Conservation (phyloP, 2,329 filamentous ascomycete species). For the Fonsecaea pedrosoi region DNA sequence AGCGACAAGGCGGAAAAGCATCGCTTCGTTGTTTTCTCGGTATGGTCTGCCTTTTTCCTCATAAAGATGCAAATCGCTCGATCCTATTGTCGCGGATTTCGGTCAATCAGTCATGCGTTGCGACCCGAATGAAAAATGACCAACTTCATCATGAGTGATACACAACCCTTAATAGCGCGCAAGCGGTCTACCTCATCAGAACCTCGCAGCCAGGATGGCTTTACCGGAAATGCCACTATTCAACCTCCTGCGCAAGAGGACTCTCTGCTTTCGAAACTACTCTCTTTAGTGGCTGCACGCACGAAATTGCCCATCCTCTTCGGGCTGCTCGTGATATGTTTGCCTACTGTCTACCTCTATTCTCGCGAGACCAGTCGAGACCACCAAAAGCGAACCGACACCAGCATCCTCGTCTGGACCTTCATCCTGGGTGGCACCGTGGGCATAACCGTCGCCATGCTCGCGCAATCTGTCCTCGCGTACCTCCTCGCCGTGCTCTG, state of each 20-base stretch:
- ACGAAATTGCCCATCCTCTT: not conserved
- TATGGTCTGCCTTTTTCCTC: not conserved
- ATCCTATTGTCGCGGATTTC: not conserved
- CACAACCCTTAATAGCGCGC: too few species aligned
- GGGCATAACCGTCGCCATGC: constrained; percentile 25
- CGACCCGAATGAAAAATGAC: not conserved
- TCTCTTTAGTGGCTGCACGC: not conserved
- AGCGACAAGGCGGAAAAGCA: not conserved
- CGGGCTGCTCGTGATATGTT: not conserved
- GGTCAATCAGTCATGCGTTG: not conserved
- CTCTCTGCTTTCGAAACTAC: not conserved
- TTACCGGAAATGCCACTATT: not conserved
- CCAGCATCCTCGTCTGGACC: constrained; percentile 31
- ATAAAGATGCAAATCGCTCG: not conserved
- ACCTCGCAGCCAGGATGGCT: not conserved
- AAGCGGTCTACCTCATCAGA: not conserved
- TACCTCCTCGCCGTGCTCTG: constrained; percentile 23
- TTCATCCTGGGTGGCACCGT: constrained; percentile 34
- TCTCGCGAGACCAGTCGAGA: not conserved
- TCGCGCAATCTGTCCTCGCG: constrained; percentile 27
- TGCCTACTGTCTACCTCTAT: constrained; percentile 7
- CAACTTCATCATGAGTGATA: not conserved
- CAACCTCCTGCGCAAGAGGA: not conserved
- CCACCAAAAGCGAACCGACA: not conserved
- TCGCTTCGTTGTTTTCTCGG: not conserved